Evolutionary conservation across 73 alveolate species (phyloP).

Genomic region (Tetrahymena borealis): DNA sequence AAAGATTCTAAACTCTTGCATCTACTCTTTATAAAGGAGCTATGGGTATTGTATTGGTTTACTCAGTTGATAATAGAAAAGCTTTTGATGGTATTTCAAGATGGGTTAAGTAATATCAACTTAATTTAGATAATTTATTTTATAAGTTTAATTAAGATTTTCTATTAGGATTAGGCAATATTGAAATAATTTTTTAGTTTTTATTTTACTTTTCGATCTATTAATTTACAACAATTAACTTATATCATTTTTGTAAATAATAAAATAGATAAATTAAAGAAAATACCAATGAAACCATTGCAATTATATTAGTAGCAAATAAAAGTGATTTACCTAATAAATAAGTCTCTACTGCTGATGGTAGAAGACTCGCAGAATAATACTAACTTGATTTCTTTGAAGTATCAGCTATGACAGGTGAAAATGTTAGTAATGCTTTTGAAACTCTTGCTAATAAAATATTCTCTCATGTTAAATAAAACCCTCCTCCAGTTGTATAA

Average conservation of each 20-base stretch:
- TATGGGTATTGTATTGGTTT: conserved; percentile 69
- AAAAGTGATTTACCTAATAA: conserved; percentile 34
- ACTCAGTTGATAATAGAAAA: conserved; percentile 52
- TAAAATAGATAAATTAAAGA: conserved; percentile 18
- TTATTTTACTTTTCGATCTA: too few species aligned
- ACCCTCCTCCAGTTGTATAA: background rate
- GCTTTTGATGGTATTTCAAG: conserved; percentile 51
- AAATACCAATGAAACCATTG: conserved; percentile 28
- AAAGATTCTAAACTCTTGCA: conserved; percentile 71
- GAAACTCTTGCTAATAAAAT: background rate
- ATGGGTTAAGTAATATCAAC: conserved; percentile 53
- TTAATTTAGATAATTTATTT: background rate
- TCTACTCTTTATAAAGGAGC: conserved; percentile 78
- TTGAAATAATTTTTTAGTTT: background rate
- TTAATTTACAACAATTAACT: too few species aligned
- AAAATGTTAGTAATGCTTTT: background rate
- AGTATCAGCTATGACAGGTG: background rate
- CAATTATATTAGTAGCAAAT: conserved; percentile 30
- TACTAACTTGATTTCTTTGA: background rate
- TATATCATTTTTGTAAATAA: too few species aligned
- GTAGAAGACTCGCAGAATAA: conserved; percentile 38
- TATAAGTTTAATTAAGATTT: background rate
- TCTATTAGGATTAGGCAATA: background rate
- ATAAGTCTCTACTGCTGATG: conserved; percentile 50
- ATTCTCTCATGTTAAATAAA: background rate